These are phyloP conservation scores for Calonectria pauciramosa DNA, from an alignment of 2,329 filamentous ascomycete genomes.

Conservation along the genomic window DNA sequence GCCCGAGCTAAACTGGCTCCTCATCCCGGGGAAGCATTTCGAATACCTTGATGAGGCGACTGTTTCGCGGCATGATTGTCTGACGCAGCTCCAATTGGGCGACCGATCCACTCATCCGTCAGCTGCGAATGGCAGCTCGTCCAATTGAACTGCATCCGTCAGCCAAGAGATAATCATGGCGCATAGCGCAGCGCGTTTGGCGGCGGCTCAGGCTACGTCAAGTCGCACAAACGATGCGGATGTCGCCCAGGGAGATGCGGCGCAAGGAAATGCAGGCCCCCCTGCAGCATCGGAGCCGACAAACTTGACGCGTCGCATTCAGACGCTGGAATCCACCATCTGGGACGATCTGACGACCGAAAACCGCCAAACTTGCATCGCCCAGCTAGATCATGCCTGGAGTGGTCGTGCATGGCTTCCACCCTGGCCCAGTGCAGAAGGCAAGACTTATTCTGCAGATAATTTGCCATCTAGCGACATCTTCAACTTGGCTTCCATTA, in stretches of 20 bases:
- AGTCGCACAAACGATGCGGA: not conserved
- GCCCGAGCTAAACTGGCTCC: not conserved
- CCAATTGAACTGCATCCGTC: not conserved
- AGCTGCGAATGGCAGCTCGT: not conserved
- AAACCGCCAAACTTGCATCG: not conserved
- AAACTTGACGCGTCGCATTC: not conserved
- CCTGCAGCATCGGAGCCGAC: not conserved
- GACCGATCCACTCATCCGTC: not conserved
- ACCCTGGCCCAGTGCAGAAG: not conserved
- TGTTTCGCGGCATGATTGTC: not conserved
- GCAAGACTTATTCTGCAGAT: not conserved
- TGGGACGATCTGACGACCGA: not conserved
- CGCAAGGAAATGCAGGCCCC: not conserved
- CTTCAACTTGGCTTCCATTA: not conserved
- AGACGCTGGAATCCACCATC: not conserved
- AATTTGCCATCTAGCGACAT: not conserved
- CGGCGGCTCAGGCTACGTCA: not conserved
- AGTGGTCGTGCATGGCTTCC: not conserved
- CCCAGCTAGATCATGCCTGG: not conserved
- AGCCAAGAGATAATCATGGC: not conserved
- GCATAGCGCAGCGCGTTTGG: not conserved
- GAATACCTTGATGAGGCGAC: not conserved
- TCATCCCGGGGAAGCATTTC: not conserved
- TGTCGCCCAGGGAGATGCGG: not conserved
- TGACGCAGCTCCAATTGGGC: not conserved